Conservation (phyloP, 2,329 filamentous ascomycete species). For the Cladosporium velox region DNA sequence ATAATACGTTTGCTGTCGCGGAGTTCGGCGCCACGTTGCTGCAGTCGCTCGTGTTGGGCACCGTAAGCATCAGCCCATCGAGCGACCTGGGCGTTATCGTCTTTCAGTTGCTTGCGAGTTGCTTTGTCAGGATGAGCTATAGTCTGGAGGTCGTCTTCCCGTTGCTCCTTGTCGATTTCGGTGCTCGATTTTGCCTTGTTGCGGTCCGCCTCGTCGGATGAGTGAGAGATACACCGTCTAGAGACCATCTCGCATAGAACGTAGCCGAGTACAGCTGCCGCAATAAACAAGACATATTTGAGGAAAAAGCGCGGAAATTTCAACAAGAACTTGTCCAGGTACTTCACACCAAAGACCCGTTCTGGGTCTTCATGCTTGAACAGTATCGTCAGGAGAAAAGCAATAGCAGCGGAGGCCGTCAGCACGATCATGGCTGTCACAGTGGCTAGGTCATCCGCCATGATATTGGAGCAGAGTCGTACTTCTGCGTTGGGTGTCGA, state of each 20-base stretch:
- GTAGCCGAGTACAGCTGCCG: background rate
- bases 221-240: background rate
- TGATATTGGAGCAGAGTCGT: background rate
- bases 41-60: background rate
- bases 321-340: background rate
- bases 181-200: background rate
- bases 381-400: background rate
- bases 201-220: background rate
- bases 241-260: background rate
- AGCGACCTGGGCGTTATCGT: background rate
- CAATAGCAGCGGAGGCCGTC: background rate
- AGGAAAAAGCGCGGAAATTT: background rate
- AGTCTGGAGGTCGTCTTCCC: background rate
- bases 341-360: background rate
- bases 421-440: background rate
- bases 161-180: background rate
- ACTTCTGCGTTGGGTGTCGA: background rate
- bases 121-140: background rate
- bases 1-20: constrained; percentile 3
- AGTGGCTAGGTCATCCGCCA: background rate
- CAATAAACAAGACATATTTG: background rate
- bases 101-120: background rate
- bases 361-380: background rate
- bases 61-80: background rate
- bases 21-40: background rate